A percentile compares a stretch with the other conserved stretches of the same genome.
These are phyloP conservation scores for Aspergillus neoniger DNA, from an alignment of 2,329 filamentous ascomycete species.

Conservation along the genomic window DNA sequence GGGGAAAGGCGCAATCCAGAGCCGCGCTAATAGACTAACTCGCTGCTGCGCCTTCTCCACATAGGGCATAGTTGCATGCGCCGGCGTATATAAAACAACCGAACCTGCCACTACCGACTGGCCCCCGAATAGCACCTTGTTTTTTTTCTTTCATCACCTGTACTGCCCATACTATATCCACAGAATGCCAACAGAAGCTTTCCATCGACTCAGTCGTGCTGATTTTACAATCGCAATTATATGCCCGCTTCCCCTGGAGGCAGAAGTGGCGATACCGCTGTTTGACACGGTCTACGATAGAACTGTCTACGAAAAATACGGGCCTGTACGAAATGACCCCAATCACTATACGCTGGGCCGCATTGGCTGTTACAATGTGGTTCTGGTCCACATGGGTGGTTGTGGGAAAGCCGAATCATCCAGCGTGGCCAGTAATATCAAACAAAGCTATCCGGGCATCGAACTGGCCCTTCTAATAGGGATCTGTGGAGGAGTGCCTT, in stretches of 20 bases:
- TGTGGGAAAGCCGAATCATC: not conserved
- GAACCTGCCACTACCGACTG: too few species aligned
- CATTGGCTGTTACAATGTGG: not conserved
- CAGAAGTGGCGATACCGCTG: not conserved
- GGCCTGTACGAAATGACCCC: not conserved
- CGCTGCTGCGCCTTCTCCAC: too few species aligned
- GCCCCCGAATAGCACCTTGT: too few species aligned
- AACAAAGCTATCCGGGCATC: not conserved
- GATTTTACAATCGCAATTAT: not conserved
- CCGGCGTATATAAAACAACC: too few species aligned
- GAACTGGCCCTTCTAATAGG: not conserved
- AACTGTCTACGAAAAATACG: not conserved
- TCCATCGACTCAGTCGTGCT: too few species aligned
- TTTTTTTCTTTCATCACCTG: too few species aligned
- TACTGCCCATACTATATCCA: too few species aligned
- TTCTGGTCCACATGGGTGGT: not conserved
- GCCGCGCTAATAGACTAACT: too few species aligned
- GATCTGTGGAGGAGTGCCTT: not conserved
- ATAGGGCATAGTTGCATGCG: too few species aligned
- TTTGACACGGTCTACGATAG: not conserved
- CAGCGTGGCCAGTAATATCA: not conserved
- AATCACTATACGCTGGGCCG: not conserved
- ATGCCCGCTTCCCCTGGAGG: not conserved
- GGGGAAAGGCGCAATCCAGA: too few species aligned
- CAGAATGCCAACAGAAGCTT: too few species aligned